Conservation (phyloP, 129 eudicot species). For the Oenanthe sinensis region DNA sequence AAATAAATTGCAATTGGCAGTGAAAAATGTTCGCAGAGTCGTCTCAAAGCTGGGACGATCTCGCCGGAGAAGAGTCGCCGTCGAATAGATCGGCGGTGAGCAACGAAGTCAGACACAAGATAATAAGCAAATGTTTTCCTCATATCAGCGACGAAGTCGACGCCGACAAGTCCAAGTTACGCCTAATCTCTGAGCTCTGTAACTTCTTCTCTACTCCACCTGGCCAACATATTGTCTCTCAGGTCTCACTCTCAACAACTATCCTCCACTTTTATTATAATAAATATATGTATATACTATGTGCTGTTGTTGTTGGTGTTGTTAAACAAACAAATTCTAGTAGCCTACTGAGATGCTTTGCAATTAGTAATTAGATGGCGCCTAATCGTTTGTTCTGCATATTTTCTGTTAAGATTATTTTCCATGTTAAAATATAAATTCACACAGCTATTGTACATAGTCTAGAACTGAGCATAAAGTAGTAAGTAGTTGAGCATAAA, state of each 20-base stretch:
- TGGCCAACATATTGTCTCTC: constrained; percentile 42
- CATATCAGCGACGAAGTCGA: constrained; percentile 28
- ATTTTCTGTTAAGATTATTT: background rate
- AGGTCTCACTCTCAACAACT: constrained; percentile 31
- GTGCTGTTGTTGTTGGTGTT: background rate
- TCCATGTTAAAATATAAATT: too few species aligned
- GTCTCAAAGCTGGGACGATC: background rate
- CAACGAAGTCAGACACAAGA: constrained; percentile 12
- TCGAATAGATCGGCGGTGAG: constrained; percentile 15
- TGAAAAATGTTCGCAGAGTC: background rate
- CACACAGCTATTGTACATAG: too few species aligned
- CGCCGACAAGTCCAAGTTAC: constrained; percentile 27
- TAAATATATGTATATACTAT: background rate
- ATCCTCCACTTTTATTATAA: background rate
- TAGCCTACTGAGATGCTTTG: background rate
- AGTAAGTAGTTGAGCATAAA: too few species aligned
- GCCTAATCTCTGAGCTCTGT: constrained; percentile 46
- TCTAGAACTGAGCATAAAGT: too few species aligned
- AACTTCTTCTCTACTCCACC: constrained; percentile 44
- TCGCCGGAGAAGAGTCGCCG: background rate
- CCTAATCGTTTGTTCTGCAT: background rate
- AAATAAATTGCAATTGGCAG: background rate
- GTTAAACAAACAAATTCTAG: background rate
- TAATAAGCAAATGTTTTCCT: constrained; percentile 37
- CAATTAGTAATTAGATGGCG: background rate